Evolutionary conservation across 202 grass and related monocot species (phyloP), one percentile per base, ranked within the genome.

Genomic region (Zoysia matrella): DNA sequence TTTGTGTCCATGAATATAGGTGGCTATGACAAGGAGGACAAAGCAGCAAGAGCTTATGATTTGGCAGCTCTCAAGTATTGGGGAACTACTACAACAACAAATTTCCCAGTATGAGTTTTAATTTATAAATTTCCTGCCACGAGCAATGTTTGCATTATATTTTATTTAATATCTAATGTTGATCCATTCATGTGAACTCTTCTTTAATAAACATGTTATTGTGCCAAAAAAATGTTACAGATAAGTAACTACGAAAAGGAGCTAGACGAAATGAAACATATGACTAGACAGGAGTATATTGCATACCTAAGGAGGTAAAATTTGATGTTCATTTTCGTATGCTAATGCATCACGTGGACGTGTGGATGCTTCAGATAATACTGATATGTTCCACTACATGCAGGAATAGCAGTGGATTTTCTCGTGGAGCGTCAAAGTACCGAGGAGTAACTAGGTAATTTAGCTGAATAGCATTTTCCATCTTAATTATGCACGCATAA

Each of bases 11-110:
- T 73, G 64, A 76, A 50, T 30, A 76, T 41, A 97, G 94, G 94
- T 73, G 94, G 92, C 2, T 97, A 97, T 82, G 92, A 89, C 74
- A 94, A 90, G 40, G 94, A 97, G 69, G 92, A 89, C 50, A 94
- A 97, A 76, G 94, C 94, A 73, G 94, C 94, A 66, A 86, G 90
- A 14, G 80, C 94, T 75, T 97, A 97, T 84, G 94, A 97, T 86
- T 80, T 97, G 82, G 94, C 94, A 81, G 94, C 94, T 82, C 94
- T 97, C 30, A 97, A 97, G 75, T 97, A 94, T 68, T 97, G 94
- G 94, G 94, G 94, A 47, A 83, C 87, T 67, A 94, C 90, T 1
- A 89, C 94, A 18, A 88, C 88, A 57, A 88, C 90, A 68, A 97
- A 97, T 89, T 94, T 97, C 46, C 92, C 92, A 15, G 92, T 94